Evolutionary conservation across 306 rosid genomes (phyloP).

Genomic region (Dryas alaskensis): DNA sequence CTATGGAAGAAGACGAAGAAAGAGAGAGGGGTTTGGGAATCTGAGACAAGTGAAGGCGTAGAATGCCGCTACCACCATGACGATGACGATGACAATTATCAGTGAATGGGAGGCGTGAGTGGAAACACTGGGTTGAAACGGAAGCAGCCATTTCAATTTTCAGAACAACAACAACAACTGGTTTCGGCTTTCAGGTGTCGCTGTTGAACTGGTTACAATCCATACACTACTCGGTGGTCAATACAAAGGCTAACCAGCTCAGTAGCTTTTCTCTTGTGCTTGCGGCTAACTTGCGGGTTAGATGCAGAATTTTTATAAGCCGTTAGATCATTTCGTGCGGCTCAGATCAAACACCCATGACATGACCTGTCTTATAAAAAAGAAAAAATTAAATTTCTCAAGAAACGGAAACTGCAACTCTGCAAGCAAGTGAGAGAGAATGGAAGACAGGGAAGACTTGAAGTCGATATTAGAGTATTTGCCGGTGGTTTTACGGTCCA

Average conservation of each 20-base stretch:
- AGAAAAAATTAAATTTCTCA: too few species aligned
- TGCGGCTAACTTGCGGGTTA: not conserved
- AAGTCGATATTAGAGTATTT: conserved; percentile 58
- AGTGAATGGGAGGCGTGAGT: not conserved
- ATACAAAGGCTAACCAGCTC: too few species aligned
- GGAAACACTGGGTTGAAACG: conserved; percentile 11
- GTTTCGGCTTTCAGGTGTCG: too few species aligned
- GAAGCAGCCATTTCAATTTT: conserved; percentile 3
- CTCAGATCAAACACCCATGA: not conserved
- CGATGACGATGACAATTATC: not conserved
- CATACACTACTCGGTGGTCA: too few species aligned
- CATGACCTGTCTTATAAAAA: not conserved
- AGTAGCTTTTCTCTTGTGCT: not conserved
- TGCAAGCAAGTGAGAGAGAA: conserved; percentile 5
- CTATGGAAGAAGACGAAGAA: conserved; percentile 1
- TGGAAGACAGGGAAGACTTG: conserved; percentile 72
- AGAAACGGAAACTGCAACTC: not conserved
- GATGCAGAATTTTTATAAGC: not conserved
- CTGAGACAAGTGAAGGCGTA: not conserved
- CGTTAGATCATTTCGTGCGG: not conserved
- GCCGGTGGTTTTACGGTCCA: conserved; percentile 50
- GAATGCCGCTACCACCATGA: not conserved
- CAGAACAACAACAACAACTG: not conserved
- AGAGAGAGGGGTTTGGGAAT: conserved; percentile 5
- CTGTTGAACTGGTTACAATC: too few species aligned